Percentiles rank a stretch among this genome's conserved stretches.
These are phyloP conservation scores for Fusarium sp. DNA, from an alignment of 2,329 filamentous ascomycete genomes.

Conservation along the genomic window DNA sequence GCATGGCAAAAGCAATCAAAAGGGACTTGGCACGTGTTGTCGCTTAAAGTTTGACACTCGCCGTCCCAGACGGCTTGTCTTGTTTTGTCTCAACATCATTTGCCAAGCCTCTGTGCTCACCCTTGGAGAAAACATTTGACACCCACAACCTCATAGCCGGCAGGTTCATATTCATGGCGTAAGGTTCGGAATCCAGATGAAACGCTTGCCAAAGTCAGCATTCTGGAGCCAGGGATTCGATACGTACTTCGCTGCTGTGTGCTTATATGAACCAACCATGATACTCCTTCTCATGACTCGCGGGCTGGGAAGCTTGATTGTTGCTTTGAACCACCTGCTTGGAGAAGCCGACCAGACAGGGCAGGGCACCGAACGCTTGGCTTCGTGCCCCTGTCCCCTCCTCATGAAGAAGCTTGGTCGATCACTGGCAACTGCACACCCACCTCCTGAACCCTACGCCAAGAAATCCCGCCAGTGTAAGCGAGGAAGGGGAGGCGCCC, in stretches of 20 bases:
- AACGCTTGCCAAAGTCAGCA: slow-evolving; percentile 16
- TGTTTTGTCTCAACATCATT: slow-evolving; percentile 35
- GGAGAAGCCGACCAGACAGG: slow-evolving; percentile 23
- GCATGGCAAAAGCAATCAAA: slow-evolving; percentile 38
- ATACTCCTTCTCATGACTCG: slow-evolving; percentile 26
- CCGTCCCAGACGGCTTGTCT: slow-evolving; percentile 31
- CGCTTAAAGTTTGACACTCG: slow-evolving; percentile 46
- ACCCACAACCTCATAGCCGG: slow-evolving; percentile 17
- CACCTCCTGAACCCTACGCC: slow-evolving; percentile 37
- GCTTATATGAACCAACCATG: slow-evolving; percentile 26
- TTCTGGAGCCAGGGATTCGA: slow-evolving; percentile 8
- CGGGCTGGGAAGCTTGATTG: slow-evolving; percentile 33
- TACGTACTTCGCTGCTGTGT: slow-evolving; percentile 6
- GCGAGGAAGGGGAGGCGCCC: slow-evolving; percentile 49
- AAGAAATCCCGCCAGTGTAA: slow-evolving; percentile 46
- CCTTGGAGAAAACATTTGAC: slow-evolving; percentile 18
- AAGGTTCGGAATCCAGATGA: slow-evolving; percentile 20
- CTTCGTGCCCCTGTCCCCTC: slow-evolving; percentile 36
- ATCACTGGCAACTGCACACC: slow-evolving; percentile 37
- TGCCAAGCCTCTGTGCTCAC: slow-evolving; percentile 22
- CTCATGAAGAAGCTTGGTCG: slow-evolving; percentile 44
- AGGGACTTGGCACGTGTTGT: slow-evolving; percentile 46
- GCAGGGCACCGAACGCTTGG: slow-evolving; percentile 37
- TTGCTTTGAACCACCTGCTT: slow-evolving; percentile 31
- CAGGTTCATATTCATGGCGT: neutral